phyloP scores from a whole-genome alignment of 306 rosid genomes.

The Vicia sativa region DNA sequence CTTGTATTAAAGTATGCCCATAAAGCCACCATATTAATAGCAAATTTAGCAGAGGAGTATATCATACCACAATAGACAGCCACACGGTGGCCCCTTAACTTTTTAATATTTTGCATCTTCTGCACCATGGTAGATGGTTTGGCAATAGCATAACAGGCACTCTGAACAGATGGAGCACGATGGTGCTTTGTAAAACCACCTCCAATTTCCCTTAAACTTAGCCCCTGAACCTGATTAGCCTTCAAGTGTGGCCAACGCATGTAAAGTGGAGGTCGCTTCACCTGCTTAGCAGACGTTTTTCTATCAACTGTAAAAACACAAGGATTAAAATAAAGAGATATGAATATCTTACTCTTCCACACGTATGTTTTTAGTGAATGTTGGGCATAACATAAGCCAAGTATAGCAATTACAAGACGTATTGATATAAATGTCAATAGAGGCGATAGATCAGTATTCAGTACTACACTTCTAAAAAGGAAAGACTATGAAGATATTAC shows the following conservation, averaged over 20 bases:
- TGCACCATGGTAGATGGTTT: constrained; percentile 91
- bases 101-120: constrained; percentile 80
- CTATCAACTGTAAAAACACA: constrained; percentile 58
- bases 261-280: constrained; percentile 62
- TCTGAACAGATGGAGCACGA: constrained; percentile 82
- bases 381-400: constrained; percentile 17
- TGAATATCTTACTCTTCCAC: constrained; percentile 30
- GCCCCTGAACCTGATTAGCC: constrained; percentile 82
- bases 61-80: constrained; percentile 90
- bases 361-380: constrained; percentile 8
- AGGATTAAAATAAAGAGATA: constrained; percentile 32
- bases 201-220: constrained; percentile 80
- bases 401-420: constrained; percentile 12
- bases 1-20: constrained; percentile 26
- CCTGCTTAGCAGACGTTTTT: constrained; percentile 46
- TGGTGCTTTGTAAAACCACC: constrained; percentile 89
- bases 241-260: constrained; percentile 90
- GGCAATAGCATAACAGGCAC: constrained; percentile 91
- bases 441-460: constrained; percentile 32
- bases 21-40: constrained; percentile 29
- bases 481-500: constrained; percentile 4
- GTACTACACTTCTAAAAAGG: constrained; percentile 28
- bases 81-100: constrained; percentile 86
- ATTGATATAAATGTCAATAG: constrained; percentile 32
- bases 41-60: constrained; percentile 38